Conservation (phyloP, 192 early-diverging fungal genomes). For the Obelidium mucronatum region DNA sequence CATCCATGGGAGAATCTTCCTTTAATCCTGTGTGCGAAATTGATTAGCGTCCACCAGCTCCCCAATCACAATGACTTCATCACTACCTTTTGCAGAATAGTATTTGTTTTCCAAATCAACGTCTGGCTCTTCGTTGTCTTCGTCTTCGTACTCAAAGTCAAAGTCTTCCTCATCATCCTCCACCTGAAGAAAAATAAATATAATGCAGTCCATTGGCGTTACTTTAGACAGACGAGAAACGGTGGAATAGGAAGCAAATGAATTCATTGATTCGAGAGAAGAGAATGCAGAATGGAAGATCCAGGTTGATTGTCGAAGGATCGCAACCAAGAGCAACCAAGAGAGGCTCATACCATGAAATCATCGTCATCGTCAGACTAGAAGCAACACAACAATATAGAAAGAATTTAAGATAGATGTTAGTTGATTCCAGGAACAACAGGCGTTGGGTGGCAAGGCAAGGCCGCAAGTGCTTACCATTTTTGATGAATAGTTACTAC, state of each 20-base stretch:
- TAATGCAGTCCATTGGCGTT: too few relatives aligned
- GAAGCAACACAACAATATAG: too few relatives aligned
- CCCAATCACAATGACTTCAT: neutral
- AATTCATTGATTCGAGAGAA: neutral
- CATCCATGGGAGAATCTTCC: conserved; percentile 76
- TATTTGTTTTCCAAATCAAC: conserved; percentile 89
- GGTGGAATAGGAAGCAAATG: neutral
- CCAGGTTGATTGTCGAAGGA: neutral
- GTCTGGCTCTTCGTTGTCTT: conserved; percentile 81
- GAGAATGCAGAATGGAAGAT: neutral
- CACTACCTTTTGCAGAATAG: conserved; percentile 83
- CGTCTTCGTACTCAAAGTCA: conserved; percentile 88
- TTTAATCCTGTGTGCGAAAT: conserved; percentile 65
- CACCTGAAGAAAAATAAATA: too few relatives aligned
- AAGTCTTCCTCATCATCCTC: conserved; percentile 75
- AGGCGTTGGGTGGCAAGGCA: neutral
- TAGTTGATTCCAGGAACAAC: neutral
- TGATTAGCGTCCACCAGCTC: conserved; percentile 1
- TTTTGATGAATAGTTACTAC: too few relatives aligned
- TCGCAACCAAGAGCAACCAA: neutral
- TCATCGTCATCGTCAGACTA: conserved; percentile 23
- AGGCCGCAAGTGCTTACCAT: neutral
- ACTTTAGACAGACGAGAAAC: neutral
- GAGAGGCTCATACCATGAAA: conserved; percentile 5
- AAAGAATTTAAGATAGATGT: neutral